A percentile compares a stretch with the other conserved stretches of the same genome.
phyloP scores from a whole-genome alignment of 2,329 filamentous ascomycete genomes.

The Ophiostoma angusticollis region DNA sequence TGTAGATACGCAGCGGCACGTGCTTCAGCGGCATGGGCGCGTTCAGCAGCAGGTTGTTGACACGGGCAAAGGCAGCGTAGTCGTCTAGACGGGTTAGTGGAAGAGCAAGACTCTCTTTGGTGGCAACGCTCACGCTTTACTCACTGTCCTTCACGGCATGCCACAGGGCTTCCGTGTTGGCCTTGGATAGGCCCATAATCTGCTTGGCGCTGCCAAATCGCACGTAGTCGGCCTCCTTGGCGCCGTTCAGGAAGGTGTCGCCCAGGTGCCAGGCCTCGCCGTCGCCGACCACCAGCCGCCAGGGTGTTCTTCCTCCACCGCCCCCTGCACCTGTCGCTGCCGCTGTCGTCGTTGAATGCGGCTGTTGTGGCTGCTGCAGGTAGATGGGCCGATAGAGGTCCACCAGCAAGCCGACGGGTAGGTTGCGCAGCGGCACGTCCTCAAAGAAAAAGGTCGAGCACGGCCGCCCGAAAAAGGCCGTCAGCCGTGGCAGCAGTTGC shows the following conservation, averaged over 20 bases:
- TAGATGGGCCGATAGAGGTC: constrained; percentile 41
- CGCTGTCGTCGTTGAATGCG: too few relatives aligned
- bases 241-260: constrained; percentile 51
- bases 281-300: constrained; percentile 41
- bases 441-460: constrained; percentile 49
- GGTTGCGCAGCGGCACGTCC: constrained; percentile 38
- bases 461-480: constrained; percentile 37
- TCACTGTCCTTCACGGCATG: constrained; percentile 60
- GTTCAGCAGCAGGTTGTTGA: constrained; percentile 67
- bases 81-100: constrained; percentile 44
- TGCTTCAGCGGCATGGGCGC: constrained; percentile 62
- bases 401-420: constrained; percentile 39
- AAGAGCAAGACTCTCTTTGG: background rate
- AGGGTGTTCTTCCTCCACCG: too few relatives aligned
- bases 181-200: constrained; percentile 79
- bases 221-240: constrained; percentile 70
- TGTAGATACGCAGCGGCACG: constrained; percentile 79
- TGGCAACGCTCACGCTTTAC: constrained; percentile 19
- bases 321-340: too few relatives aligned
- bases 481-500: constrained; percentile 41
- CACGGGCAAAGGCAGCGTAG: constrained; percentile 54
- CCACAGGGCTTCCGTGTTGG: constrained; percentile 75
- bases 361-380: too few relatives aligned
- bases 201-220: constrained; percentile 79
- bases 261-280: constrained; percentile 46